Evolutionary conservation across 768 basidiomycete genomes (phyloP), one percentile per base, ranked within the genome.

Genomic region (Rossbeevera mucosa): DNA sequence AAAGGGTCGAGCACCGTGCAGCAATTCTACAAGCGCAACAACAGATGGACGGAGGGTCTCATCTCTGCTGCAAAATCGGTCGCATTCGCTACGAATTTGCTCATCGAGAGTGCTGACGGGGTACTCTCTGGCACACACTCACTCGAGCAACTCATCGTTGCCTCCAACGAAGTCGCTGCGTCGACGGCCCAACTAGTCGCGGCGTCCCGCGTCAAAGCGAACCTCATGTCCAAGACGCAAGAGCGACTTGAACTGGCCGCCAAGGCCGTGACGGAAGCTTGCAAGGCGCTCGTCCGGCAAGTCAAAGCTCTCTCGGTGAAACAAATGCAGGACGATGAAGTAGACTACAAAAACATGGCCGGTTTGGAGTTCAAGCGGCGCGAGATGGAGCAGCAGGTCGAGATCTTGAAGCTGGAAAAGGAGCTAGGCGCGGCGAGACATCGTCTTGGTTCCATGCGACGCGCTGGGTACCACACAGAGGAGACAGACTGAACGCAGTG

Each of bases 351-450:
- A 71, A 85, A 85, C 57, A 94, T 98, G 91, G 90, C 91, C 3
- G 85, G 77, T 40, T 77, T 96, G 64, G 94, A 99, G 71, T 97
- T 94, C 82, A 97, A 97, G 79, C 88, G 83, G 64, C 80, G 86
- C 45, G 95, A 98, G 80, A 97, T 99, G 94, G 96, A 98, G 73
- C 93, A 95, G 64, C 94, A 97, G 71, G 96, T 98, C n/a, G 91
- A 95, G 68, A 96, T 99, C 59, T 75, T 99, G 59, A 94, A 87
- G 66, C 71, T 97, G 61, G 96, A 98, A 76, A 96, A 96, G 74
- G 94, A 97, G 0, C 75, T 99, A 31, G 89, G 89, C 20, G 94
- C 85, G 42, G 88, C 91, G 18, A 81, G 91, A 55, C 87, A 88
- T 68, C 79, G 80, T 56, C 71, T 93, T 51, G 91, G 91, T 25